Percentiles rank a stretch among this genome's conserved stretches.
phyloP scores from a whole-genome alignment of 495 filamentous ascomycete genomes.

The Tuber microsphaerosporum region DNA sequence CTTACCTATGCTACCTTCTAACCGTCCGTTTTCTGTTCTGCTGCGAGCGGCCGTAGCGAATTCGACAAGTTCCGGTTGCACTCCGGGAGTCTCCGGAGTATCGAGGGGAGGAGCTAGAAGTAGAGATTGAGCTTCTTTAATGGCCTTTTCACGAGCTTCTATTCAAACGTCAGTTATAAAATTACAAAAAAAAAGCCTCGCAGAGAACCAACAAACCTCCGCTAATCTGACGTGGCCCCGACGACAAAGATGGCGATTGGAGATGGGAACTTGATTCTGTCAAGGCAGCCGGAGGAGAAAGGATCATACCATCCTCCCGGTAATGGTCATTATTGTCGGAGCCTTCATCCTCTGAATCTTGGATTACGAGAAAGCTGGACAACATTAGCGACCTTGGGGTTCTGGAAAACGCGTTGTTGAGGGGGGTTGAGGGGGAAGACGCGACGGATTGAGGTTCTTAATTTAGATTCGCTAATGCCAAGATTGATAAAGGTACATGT shows the following conservation, averaged over 20 bases:
- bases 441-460: not conserved
- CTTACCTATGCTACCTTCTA: constrained; percentile 4
- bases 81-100: constrained; percentile 7
- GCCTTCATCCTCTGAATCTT: not conserved
- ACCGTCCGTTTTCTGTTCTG: constrained; percentile 18
- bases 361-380: not conserved
- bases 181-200: not conserved
- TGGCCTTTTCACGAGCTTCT: constrained; percentile 24
- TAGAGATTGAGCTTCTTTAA: constrained; percentile 32
- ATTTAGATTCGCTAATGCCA: not conserved
- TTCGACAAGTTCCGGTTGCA: not conserved
- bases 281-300: not conserved
- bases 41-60: constrained; percentile 13
- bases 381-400: not conserved
- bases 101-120: constrained; percentile 20
- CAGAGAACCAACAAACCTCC: constrained; percentile 8
- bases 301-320: not conserved
- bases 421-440: not conserved
- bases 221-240: not conserved
- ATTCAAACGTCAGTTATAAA: not conserved
- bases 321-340: not conserved
- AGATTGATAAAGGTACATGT: not conserved
- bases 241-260: not conserved
- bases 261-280: not conserved
- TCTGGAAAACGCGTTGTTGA: not conserved